Percentiles rank a stretch among this genome's conserved stretches.
These are phyloP conservation scores for Botrytis elliptica DNA, from an alignment of 2,329 filamentous ascomycete genomes.

Conservation along the genomic window DNA sequence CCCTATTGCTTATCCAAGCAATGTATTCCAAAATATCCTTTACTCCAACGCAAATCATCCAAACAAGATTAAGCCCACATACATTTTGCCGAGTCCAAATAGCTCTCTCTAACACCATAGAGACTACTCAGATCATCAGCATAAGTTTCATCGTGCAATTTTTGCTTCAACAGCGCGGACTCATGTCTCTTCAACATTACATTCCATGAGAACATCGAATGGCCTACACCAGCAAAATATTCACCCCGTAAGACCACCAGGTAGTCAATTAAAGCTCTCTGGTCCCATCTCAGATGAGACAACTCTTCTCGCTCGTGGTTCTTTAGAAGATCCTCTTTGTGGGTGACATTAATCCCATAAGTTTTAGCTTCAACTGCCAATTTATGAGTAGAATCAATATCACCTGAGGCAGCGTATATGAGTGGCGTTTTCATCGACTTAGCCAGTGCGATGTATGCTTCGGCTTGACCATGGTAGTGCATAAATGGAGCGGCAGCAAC, in stretches of 20 bases:
- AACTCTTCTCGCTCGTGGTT: constrained; percentile 40
- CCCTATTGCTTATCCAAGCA: not conserved
- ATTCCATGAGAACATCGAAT: constrained; percentile 49
- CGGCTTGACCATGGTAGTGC: constrained; percentile 41
- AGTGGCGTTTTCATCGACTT: constrained; percentile 35
- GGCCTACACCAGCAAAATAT: constrained; percentile 46
- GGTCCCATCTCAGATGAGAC: constrained; percentile 46
- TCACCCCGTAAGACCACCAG: constrained; percentile 47
- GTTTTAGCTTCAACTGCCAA: constrained; percentile 43
- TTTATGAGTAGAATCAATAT: constrained; percentile 40
- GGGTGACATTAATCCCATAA: constrained; percentile 42
- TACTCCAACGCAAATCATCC: not conserved
- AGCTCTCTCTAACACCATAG: constrained; percentile 18
- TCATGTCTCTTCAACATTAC: constrained; percentile 41
- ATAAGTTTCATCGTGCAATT: constrained; percentile 11
- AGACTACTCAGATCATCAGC: constrained; percentile 21
- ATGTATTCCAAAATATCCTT: not conserved
- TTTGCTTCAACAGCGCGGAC: constrained; percentile 17
- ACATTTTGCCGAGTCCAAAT: constrained; percentile 20
- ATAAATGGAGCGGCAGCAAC: constrained; percentile 31
- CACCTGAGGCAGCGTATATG: constrained; percentile 48
- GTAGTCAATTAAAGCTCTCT: constrained; percentile 51
- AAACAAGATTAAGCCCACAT: constrained; percentile 20
- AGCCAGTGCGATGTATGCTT: constrained; percentile 42
- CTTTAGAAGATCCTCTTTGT: constrained; percentile 45